Percentiles rank a stretch among this genome's conserved stretches.
These are phyloP conservation scores for Pascua sp. DNA, from an alignment of 1,284 basidiomycete genomes.

Conservation along the genomic window DNA sequence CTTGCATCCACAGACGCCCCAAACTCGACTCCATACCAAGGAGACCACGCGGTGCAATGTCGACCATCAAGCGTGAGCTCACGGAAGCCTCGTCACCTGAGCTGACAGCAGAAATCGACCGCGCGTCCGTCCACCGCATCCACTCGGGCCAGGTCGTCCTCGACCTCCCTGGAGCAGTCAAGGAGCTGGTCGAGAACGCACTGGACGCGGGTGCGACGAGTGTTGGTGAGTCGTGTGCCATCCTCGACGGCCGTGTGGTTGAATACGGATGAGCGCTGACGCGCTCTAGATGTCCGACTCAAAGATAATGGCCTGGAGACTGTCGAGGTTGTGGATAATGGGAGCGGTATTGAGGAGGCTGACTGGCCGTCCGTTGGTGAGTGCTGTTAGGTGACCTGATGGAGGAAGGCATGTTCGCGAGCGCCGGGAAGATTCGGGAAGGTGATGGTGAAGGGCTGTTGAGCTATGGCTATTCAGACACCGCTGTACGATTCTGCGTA, in stretches of 20 bases:
- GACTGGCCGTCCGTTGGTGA: constrained; percentile 77
- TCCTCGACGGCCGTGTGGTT: no score
- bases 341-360: constrained; percentile 71
- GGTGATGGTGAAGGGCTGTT: no score
- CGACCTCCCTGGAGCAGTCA: constrained; percentile 88
- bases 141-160: constrained; percentile 93
- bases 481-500: no score
- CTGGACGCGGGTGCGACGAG: constrained; percentile 85
- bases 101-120: constrained; percentile 61
- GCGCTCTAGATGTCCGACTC: constrained; percentile 73
- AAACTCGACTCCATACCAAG: no score
- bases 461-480: no score
- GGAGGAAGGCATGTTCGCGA: not conserved
- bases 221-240: constrained; percentile 61
- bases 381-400: not conserved
- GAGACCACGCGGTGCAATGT: not conserved
- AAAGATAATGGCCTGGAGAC: constrained; percentile 81
- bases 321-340: constrained; percentile 91
- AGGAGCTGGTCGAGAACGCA: constrained; percentile 95
- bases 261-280: constrained; percentile 1
- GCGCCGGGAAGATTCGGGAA: no score
- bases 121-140: constrained; percentile 72
- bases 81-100: no score
- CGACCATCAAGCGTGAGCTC: constrained; percentile 9
- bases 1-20: no score